phyloP scores from a whole-genome alignment of 257 asterid species.

The Solanum microdontum region DNA sequence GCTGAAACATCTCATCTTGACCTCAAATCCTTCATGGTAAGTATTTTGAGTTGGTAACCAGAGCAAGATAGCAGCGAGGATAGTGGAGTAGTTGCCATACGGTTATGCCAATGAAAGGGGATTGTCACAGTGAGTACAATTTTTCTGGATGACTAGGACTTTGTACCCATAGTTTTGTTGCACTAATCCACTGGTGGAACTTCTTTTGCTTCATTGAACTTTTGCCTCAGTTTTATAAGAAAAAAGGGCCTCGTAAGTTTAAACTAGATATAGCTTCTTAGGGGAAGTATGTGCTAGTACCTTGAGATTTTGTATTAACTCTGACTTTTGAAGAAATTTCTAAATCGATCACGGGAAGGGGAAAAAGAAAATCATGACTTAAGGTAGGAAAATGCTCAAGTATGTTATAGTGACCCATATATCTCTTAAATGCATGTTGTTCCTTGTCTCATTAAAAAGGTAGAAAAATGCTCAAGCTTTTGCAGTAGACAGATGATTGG shows the following conservation, averaged over 20 bases:
- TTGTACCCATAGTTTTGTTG: not conserved
- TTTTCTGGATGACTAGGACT: not conserved
- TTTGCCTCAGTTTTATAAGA: not conserved
- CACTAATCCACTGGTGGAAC: not conserved
- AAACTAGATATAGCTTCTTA: not conserved
- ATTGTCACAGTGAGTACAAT: not conserved
- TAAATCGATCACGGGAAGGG: not conserved
- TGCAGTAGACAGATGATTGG: not conserved
- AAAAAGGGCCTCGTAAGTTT: not conserved
- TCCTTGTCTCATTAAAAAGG: not conserved
- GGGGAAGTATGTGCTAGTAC: not conserved
- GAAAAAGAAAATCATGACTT: not conserved
- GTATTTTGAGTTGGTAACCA: not conserved
- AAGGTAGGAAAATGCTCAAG: not conserved
- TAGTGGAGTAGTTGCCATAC: not conserved
- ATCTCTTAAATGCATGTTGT: not conserved
- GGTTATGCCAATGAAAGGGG: not conserved
- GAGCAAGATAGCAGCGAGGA: not conserved
- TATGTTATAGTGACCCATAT: not conserved
- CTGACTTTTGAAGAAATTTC: not conserved
- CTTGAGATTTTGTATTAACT: not conserved
- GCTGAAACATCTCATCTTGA: not conserved
- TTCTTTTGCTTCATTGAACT: not conserved
- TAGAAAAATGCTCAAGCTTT: not conserved
- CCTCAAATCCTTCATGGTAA: not conserved